Percentiles rank a stretch among this genome's conserved stretches.
These are phyloP conservation scores for Neurospora sp. DNA, from an alignment of 495 filamentous ascomycete genomes.

Conservation along the genomic window DNA sequence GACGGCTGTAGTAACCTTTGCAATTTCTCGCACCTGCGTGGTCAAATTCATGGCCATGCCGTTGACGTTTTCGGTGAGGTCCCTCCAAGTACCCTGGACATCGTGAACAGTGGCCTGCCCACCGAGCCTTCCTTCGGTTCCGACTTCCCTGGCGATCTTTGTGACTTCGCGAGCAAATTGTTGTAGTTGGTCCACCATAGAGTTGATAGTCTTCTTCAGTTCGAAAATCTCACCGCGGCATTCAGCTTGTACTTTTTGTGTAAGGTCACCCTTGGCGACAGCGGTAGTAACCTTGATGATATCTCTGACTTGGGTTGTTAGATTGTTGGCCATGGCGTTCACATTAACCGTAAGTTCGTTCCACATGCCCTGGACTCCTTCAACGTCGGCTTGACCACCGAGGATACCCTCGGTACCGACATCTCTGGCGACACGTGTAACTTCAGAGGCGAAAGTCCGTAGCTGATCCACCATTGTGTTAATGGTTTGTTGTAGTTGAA, in stretches of 20 bases:
- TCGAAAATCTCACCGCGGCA: slow-evolving; percentile 95
- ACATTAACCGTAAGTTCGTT: slow-evolving; percentile 97
- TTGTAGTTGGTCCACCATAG: slow-evolving; percentile 95
- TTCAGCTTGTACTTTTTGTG: slow-evolving; percentile 92
- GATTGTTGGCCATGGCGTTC: slow-evolving; percentile 96
- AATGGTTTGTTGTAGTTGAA: slow-evolving; percentile 94
- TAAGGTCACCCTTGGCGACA: slow-evolving; percentile 91
- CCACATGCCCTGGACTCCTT: slow-evolving; percentile 77
- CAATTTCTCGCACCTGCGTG: slow-evolving; percentile 96
- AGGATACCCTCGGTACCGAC: slow-evolving; percentile 96
- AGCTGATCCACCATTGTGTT: slow-evolving; percentile 99
- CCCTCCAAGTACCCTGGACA: slow-evolving; percentile 95
- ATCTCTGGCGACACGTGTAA: slow-evolving; percentile 91
- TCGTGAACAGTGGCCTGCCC: slow-evolving; percentile 96
- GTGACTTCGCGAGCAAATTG: slow-evolving; percentile 97
- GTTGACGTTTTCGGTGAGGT: slow-evolving; percentile 95
- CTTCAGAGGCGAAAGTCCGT: slow-evolving; percentile 92
- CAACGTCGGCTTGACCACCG: slow-evolving; percentile 92
- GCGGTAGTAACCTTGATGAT: slow-evolving; percentile 98
- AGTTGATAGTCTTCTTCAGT: slow-evolving; percentile 95
- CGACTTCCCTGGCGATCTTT: slow-evolving; percentile 94
- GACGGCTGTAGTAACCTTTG: slow-evolving; percentile 94
- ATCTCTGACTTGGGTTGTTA: slow-evolving; percentile 95
- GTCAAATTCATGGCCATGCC: slow-evolving; percentile 98
- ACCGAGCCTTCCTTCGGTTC: slow-evolving; percentile 89